Base-by-base conservation (phyloP, 2,329 filamentous ascomycete genomes). In the Verticillium longisporum region DNA sequence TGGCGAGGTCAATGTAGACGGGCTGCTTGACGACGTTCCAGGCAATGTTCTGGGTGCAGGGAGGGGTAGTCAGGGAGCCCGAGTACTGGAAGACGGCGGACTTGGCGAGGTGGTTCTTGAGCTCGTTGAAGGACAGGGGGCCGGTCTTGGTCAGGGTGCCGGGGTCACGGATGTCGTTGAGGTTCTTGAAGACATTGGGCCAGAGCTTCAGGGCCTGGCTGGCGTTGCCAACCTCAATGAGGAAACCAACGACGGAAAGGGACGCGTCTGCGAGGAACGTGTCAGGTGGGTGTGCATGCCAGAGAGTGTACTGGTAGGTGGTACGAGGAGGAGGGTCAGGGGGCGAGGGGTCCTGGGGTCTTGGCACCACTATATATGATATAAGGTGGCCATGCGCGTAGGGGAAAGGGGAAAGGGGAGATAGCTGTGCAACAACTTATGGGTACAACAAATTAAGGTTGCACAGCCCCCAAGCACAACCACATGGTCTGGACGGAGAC, bases 21-120 rank as follows among this genome's bases (percentile, higher is more conserved):
- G 79, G 77, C 61, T 80, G 66, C 62, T 76, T 73, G 64, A 79
- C 79, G 53, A 86, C 72, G 56, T 83, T 72, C 77, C 83, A 87
- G 10, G 71, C 74, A 26, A 88, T 74, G 32, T 79, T 80, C 70
- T 87, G 83, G 15, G 77, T 76, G 73, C 85, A 88, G 4, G 85
- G 85, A 21, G 86, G 85, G 0, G 84, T 87, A 50, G 85, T 88
- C 56, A 88, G 75, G 18, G 83, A 86, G 26, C 85, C 85, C 13
- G 72, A 70, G 74, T 88, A 88, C 61, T 77, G 76, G 66, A 77
- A 79, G 59, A 83, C 71, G 4, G 73, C 73, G 2, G 68, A 68
- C 31, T 74, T 70, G 2, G 70, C 59, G 56, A 83, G 68, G 45
- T 73, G 69, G 9, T 65, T 56, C 34, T 73, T 68, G 0, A 83